phyloP scores from a whole-genome alignment of 331 rosid genomes.

The Stylosanthes scabra region DNA sequence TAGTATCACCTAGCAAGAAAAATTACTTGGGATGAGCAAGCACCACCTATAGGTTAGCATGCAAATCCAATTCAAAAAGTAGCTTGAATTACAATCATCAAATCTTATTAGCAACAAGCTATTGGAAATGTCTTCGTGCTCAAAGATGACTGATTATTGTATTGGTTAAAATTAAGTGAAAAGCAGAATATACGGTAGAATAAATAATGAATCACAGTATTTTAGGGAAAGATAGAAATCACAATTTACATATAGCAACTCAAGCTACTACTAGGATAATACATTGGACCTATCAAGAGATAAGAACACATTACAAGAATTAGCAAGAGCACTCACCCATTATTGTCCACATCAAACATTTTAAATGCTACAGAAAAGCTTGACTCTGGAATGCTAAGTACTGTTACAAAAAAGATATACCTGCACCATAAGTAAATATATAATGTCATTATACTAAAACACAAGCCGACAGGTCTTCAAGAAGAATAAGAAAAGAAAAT shows the following conservation, averaged over 20 bases:
- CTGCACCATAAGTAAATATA: constrained; percentile 50
- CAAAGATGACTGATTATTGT: constrained; percentile 7
- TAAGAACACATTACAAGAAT: constrained; percentile 32
- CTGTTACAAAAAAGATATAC: constrained; percentile 87
- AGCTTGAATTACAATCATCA: constrained; percentile 28
- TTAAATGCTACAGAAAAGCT: constrained; percentile 80
- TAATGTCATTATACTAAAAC: constrained; percentile 20
- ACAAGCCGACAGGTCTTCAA: background rate
- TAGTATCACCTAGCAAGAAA: constrained; percentile 18
- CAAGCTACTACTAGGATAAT: background rate
- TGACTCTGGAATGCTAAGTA: constrained; percentile 92
- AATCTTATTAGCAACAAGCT: constrained; percentile 16
- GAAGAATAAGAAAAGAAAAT: constrained; percentile 13
- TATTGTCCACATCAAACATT: constrained; percentile 76
- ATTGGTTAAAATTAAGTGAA: constrained; percentile 17
- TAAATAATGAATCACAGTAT: constrained; percentile 14
- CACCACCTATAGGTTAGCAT: background rate
- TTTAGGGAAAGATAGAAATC: no score
- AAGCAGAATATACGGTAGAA: constrained; percentile 14
- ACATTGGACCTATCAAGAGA: constrained; percentile 3
- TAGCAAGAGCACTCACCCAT: constrained; percentile 61
- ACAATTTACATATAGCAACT: background rate
- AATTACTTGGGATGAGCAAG: constrained; percentile 24
- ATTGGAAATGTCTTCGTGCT: constrained; percentile 4
- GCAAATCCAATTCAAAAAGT: constrained; percentile 4